phyloP scores from a whole-genome alignment of 345 rosid species.

The Eucalyptus cloeziana region DNA sequence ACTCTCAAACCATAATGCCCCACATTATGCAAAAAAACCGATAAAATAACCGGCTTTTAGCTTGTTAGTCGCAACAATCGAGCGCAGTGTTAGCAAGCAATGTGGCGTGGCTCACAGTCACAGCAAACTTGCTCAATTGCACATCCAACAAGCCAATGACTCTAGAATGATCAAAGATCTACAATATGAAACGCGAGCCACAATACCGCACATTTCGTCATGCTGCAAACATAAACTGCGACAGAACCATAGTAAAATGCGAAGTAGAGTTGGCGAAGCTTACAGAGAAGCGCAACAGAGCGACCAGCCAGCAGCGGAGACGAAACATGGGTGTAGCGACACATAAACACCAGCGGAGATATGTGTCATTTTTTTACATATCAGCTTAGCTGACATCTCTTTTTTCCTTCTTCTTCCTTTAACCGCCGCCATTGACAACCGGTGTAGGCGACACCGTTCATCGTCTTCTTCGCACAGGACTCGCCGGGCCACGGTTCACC shows the following conservation, averaged over 20 bases:
- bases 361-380: neutral
- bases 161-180: neutral
- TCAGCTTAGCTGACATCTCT: neutral
- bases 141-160: neutral
- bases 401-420: neutral
- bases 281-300: conserved; percentile 88
- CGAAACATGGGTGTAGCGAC: conserved; percentile 28
- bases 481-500: neutral
- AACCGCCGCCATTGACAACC: neutral
- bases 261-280: neutral
- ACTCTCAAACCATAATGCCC: neutral
- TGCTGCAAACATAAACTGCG: neutral
- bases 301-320: conserved; percentile 97
- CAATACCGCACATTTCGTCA: neutral
- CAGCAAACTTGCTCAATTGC: neutral
- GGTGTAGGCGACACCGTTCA: neutral
- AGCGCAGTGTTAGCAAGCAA: neutral
- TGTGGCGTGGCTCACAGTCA: neutral
- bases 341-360: neutral
- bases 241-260: neutral
- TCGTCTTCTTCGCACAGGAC: neutral
- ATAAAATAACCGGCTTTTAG: too few relatives aligned
- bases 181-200: neutral
- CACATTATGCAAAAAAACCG: too few relatives aligned
- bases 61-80: too few relatives aligned